These are phyloP conservation scores for Annona squamosa DNA, from an alignment of 164 flowering plant genomes.

Conservation along the genomic window DNA sequence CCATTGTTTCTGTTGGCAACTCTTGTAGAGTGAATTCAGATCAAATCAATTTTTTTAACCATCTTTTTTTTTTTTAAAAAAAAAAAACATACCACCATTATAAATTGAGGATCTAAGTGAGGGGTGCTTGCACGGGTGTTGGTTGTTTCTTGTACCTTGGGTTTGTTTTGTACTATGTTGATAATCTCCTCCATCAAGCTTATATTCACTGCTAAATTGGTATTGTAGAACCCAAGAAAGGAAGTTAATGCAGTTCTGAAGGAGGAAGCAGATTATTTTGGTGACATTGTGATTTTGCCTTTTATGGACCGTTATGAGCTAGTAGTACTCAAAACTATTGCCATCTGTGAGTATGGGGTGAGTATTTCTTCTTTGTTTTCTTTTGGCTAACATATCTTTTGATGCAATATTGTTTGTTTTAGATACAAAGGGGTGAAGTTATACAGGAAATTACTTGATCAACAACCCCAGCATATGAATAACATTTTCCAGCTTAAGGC, in stretches of 20 bases:
- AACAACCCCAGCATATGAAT: neutral
- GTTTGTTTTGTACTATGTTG: neutral
- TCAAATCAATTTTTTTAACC: too few relatives aligned
- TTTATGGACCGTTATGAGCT: constrained; percentile 96
- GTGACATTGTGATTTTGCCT: constrained; percentile 81
- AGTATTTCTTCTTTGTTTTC: constrained; percentile 20
- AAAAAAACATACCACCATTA: too few relatives aligned
- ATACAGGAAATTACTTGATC: neutral
- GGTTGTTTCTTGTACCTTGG: neutral
- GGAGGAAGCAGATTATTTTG: constrained; percentile 88
- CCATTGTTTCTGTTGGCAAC: too few relatives aligned
- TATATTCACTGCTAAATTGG: neutral
- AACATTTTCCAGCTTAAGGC: neutral
- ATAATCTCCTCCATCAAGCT: neutral
- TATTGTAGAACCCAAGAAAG: constrained; percentile 70
- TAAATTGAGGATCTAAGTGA: neutral
- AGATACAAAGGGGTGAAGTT: neutral
- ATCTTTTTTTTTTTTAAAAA: too few relatives aligned
- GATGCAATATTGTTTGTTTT: neutral
- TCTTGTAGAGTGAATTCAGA: too few relatives aligned
- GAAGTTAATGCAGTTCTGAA: constrained; percentile 78
- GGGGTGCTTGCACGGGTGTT: neutral
- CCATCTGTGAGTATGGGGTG: constrained; percentile 94
- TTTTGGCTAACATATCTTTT: neutral
- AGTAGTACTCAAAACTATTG: constrained; percentile 91